Base-by-base conservation (phyloP, 352 stramenopile genomes). In the Phytophthora colocasiae region DNA sequence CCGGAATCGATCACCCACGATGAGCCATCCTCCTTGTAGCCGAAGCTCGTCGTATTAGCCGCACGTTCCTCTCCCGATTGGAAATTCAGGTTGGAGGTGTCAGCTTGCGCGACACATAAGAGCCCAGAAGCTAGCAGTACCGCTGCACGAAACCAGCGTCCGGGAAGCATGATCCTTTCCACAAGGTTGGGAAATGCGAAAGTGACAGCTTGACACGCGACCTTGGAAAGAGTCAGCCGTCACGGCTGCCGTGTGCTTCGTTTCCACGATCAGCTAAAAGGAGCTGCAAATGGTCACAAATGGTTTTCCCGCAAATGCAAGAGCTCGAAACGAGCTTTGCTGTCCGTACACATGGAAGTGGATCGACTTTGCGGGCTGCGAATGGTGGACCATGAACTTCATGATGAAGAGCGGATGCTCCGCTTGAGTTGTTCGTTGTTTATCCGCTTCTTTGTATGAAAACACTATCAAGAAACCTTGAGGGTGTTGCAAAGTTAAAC, bases 1-100 rank as follows among this genome's bases (percentile, higher is more conserved):
- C 78, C 78, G 0, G 75, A 75, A 38, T 73, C 58, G 60, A 87
- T 75, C 34, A 83, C 66, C 66, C 73, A 87, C 60, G 68, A 75
- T n/a, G 53, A 68, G 22, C 50, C 39, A 58, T 66, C 70, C 29
- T 60, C 45, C 9, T 79, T 75, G 61, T 63, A 86, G 17, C 78
- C 78, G 49, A 86, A 86, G 34, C 40, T 66, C 2, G 71, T 52
- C 14, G 58, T 46, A 22, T 22, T 22, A 2, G 29, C 31, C 5
- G 40, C 51, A 27, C 46, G 40, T 31, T 73, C 63, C 49, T 66
- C 64, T 36, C 8, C 36, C 3, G 40, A 69, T 17, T 60, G 38
- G 41, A 73, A 73, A 32, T 66, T 73, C 17, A 69, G 43, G 41
- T 66, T 73, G 4, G 65, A 51, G 17, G 63, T 73, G 57, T 72